phyloP scores from a whole-genome alignment of 1,284 basidiomycete species.

The Boletus semigastroideus region DNA sequence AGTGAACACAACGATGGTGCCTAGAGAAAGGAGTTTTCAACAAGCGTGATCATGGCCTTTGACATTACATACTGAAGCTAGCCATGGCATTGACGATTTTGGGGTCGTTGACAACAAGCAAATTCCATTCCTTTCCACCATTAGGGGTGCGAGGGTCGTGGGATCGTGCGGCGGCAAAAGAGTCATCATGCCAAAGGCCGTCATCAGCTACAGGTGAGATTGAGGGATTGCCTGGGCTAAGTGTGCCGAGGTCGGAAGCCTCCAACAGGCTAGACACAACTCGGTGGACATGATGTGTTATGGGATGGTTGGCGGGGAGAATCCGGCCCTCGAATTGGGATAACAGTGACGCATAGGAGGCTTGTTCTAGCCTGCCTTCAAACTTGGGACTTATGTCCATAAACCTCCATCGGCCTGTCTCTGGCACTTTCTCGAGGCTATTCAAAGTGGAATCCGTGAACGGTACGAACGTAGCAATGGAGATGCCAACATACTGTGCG shows the following conservation, averaged over 20 bases:
- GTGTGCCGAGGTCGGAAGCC: conserved; percentile 64
- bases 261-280: conserved; percentile 76
- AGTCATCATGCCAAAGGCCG: conserved; percentile 25
- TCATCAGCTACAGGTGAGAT: conserved; percentile 7
- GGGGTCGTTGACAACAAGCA: conserved; percentile 80
- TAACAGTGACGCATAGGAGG: conserved; percentile 52
- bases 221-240: conserved; percentile 14
- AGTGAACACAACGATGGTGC: conserved; percentile 85
- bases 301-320: conserved; percentile 68
- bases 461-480: neutral
- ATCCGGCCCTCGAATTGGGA: conserved; percentile 56
- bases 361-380: conserved; percentile 58
- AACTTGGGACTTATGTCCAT: conserved; percentile 68
- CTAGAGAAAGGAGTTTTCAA: conserved; percentile 28
- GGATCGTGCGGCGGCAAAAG: conserved; percentile 24
- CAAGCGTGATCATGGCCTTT: neutral
- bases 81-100: conserved; percentile 82
- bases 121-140: conserved; percentile 59
- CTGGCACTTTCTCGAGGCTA: conserved; percentile 78
- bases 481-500: conserved; percentile 26
- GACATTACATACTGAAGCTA: conserved; percentile 56
- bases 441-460: neutral
- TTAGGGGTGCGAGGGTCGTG: conserved; percentile 22
- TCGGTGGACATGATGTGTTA: conserved; percentile 64
- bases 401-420: conserved; percentile 83